Base-by-base conservation (phyloP, 1,284 basidiomycete genomes). In the Moesziomyces sp. region DNA sequence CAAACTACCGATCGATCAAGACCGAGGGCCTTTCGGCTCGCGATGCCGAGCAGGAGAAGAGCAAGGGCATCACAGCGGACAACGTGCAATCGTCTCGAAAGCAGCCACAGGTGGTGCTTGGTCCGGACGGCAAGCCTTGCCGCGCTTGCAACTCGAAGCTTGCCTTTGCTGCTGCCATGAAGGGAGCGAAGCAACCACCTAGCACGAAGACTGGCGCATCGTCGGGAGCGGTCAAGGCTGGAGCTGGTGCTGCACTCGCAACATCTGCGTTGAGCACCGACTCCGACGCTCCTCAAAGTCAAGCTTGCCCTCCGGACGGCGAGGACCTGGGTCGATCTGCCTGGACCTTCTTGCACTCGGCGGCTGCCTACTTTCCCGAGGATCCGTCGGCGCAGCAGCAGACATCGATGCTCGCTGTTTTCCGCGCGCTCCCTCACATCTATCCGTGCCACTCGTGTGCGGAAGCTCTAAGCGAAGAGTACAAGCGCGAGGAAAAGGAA, bases 21-120 rank as follows among this genome's bases (percentile, higher is more conserved):
- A 45, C 49, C 28, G 71, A 74, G 30, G 89, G 84, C 81, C 87
- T 34, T 85, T 89, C 55, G 24, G 13, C 58, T 38, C 18, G 35
- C 64, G 50, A 57, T 42, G 58, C 58, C 1, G 55, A 46, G 13
- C 9, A 50, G 13, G 71, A 74, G 28, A 61, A 52, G 44, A 54
- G 45, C 46, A 58, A 51, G 8, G 71, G 61, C 1, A 42, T 74
- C 46, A 65, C 55, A 3, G 44, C 61, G 18, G 52, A 55, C 10
- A 62, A 53, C n/a, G 55, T 69, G 10, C 51, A 44, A 13, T 51
- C 60, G 1, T 54, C 67, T 3, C 45, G 57, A 11, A 45, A 62
- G 48, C 59, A 71, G 28, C 46, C 55, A 13, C 38, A 52, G 19
- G 73, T 83, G 0, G 74, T 83, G 16, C 65, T 84, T 0, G 80